Evolutionary conservation across 768 basidiomycete species (phyloP).

Genomic region (Suillus plorans): DNA sequence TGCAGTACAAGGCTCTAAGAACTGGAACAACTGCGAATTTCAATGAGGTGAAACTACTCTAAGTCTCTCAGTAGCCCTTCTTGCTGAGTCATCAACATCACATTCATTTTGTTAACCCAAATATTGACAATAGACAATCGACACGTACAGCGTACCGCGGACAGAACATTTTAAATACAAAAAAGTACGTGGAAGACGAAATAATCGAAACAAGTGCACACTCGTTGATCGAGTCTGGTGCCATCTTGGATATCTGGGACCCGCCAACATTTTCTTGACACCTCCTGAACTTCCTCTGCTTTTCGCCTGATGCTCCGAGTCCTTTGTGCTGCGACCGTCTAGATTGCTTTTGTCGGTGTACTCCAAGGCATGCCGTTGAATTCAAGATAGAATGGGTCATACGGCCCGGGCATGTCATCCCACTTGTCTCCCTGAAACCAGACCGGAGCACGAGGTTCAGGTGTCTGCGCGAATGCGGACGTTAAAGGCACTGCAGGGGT

Average conservation of each 20-base stretch:
- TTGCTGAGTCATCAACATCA: constrained; percentile 5
- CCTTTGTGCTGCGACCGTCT: background rate
- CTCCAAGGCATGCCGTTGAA: constrained; percentile 8
- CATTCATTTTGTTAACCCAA: too few species aligned
- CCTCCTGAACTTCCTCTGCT: background rate
- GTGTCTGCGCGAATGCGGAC: background rate
- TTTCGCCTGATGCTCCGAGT: background rate
- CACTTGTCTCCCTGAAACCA: background rate
- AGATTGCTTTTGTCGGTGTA: background rate
- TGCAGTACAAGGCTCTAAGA: background rate
- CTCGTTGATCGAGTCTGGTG: background rate
- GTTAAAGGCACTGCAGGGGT: background rate
- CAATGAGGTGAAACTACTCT: background rate
- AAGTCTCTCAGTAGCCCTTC: background rate
- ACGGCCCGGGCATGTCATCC: constrained; percentile 5
- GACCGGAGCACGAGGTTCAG: background rate
- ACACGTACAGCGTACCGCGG: background rate
- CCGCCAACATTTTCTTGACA: background rate
- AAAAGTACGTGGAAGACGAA: background rate
- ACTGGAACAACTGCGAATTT: background rate
- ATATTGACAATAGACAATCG: background rate
- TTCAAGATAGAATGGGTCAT: constrained; percentile 23
- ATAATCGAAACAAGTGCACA: background rate
- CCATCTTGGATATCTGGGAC: background rate
- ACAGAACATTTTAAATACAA: background rate